A percentile compares a stretch with the other conserved stretches of the same genome.
These are phyloP conservation scores for Rhinocladiella mackenziei DNA, from an alignment of 2,329 filamentous ascomycete species.

Conservation along the genomic window DNA sequence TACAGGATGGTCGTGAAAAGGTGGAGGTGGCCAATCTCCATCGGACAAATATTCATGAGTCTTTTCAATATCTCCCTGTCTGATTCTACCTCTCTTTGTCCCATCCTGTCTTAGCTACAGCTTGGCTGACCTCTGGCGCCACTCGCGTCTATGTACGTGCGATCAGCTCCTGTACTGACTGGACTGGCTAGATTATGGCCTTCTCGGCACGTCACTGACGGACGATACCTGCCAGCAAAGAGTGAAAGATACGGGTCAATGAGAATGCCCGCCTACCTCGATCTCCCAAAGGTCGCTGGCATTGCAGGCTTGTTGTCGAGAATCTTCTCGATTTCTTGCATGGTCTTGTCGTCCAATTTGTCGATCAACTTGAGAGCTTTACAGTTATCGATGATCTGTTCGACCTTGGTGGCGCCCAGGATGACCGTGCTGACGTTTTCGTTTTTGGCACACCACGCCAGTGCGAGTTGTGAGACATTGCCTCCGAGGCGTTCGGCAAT, in stretches of 20 bases:
- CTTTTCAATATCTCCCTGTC: too few species aligned
- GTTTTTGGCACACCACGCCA: constrained; percentile 57
- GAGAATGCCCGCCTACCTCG: constrained; percentile 20
- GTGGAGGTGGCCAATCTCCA: too few species aligned
- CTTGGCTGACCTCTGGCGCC: constrained; percentile 19
- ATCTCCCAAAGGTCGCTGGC: constrained; percentile 18
- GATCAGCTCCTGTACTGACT: constrained; percentile 3
- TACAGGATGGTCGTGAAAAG: too few species aligned
- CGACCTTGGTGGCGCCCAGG: constrained; percentile 45
- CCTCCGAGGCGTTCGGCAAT: constrained; percentile 63
- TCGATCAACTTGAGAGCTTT: constrained; percentile 44
- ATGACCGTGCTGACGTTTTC: constrained; percentile 53
- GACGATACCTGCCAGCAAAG: neutral
- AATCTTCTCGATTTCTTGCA: constrained; percentile 45
- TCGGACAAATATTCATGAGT: too few species aligned
- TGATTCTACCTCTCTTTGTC: neutral
- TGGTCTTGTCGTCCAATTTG: constrained; percentile 42
- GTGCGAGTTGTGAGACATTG: constrained; percentile 52
- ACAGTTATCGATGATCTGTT: constrained; percentile 46
- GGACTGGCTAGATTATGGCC: neutral
- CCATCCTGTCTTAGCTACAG: constrained; percentile 5
- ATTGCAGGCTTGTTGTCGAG: constrained; percentile 25
- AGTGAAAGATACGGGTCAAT: too few species aligned
- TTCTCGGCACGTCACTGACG: too few species aligned
- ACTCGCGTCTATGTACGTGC: constrained; percentile 16